Conservation (phyloP, 2,329 filamentous ascomycete species). For the Exserohilum turcica region DNA sequence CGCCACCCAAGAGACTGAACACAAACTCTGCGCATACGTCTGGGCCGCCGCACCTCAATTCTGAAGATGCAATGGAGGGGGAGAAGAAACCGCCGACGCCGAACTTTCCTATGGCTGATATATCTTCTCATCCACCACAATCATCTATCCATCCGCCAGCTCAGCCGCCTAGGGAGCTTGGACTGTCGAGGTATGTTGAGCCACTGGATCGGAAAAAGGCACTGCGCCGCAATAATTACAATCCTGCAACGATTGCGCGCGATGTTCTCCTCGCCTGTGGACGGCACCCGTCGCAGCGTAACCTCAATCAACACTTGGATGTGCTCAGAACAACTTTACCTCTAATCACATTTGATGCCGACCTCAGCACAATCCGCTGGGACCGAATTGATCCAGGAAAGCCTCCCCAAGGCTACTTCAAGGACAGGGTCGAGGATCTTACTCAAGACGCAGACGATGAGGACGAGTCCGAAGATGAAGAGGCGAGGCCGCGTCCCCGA, state of each 20-base stretch:
- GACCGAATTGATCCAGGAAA: slow-evolving; percentile 64
- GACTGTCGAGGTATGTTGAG: slow-evolving; percentile 47
- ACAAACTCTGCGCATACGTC: slow-evolving; percentile 18
- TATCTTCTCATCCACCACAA: slow-evolving; percentile 16
- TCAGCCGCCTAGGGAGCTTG: slow-evolving; percentile 21
- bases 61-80: slow-evolving; percentile 18
- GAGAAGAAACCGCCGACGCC: slow-evolving; percentile 19
- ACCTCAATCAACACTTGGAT: slow-evolving; percentile 65
- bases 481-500: slow-evolving; percentile 14
- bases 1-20: slow-evolving; percentile 42
- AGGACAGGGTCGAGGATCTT: slow-evolving; percentile 28
- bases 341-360: slow-evolving; percentile 53
- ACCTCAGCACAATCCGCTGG: slow-evolving; percentile 66
- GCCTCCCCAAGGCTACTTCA: slow-evolving; percentile 47
- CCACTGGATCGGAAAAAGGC: slow-evolving; percentile 55
- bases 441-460: slow-evolving; percentile 45
- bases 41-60: slow-evolving; percentile 12
- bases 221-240: slow-evolving; percentile 59
- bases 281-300: slow-evolving; percentile 63
- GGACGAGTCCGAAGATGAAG: slow-evolving; percentile 44
- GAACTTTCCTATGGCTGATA: slow-evolving; percentile 31
- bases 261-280: slow-evolving; percentile 67
- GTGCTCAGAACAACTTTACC: slow-evolving; percentile 51
- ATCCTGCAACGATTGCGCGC: slow-evolving; percentile 65
- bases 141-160: slow-evolving; percentile 9